Evolutionary conservation across 768 basidiomycete species (phyloP), one percentile per base, ranked within the genome.

Genomic region (Boletus vinaceobasis): DNA sequence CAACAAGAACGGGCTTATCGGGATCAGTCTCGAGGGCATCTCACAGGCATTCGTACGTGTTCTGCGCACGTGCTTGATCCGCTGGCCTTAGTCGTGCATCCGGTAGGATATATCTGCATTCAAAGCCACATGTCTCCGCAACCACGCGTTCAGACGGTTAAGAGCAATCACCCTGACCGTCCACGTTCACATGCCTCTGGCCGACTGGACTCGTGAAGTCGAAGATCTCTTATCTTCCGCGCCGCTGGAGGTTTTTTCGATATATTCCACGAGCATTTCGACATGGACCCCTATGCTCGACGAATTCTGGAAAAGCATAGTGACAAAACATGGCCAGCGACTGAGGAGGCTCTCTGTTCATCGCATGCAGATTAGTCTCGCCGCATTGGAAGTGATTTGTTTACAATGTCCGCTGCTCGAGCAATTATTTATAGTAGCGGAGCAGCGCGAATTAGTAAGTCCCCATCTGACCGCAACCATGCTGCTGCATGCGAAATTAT

Each of bases 331-430:
- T 51, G 78, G 80, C 0, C 60, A 64, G 15, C 75, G 77, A 15
- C 74, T 93, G 6, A 73, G 64, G 27, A 73, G 77, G 11, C 80
- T 91, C 57, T 85, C 84, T 13, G 76, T 89, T 2, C 81, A 89
- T 61, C 76, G 86, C 27, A 82, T 87, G 76, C 71, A 75, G 4
- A 77, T 90, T 52, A 73, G 74, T 59, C 64, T 83, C 21, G 67
- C 70, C 11, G 74, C 78, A 0, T 72, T 92, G 32, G 65, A 71
- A 19, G 71, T 75, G 29, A 77, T 92, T 9, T 90, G 88, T 59
- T 55, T 60, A 10, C 67, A 74, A 17, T 89, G 88, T 54, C 53
- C 69, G 0, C 68, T 64, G 7, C 74, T 92, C 9, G 78, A 86
- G 58, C 78, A 88, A 57, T 66, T 92, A 7, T 90, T 88, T 61